These are phyloP conservation scores for Nitzschia palea DNA, from an alignment of 108 stramenopile genomes.

Conservation along the genomic window DNA sequence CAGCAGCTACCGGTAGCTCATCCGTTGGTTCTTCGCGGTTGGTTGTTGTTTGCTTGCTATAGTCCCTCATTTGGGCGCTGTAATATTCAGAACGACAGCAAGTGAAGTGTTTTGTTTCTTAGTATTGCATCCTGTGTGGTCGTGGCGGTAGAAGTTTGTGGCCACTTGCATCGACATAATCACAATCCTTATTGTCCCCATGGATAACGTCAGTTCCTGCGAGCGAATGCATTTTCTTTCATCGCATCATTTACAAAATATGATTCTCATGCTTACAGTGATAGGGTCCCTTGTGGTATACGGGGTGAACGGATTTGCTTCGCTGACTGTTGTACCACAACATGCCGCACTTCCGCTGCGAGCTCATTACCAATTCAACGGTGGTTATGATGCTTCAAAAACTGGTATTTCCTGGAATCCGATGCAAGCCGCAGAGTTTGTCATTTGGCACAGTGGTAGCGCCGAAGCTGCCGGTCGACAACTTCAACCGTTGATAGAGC, in stretches of 20 bases:
- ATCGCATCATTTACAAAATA: not conserved
- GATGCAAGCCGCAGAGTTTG: slow-evolving; percentile 31
- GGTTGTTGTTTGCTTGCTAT: too few relatives aligned
- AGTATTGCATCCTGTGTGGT: too few relatives aligned
- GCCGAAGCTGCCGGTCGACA: slow-evolving; percentile 21
- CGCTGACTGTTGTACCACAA: not conserved
- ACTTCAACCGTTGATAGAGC: slow-evolving; percentile 14
- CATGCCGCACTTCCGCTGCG: not conserved
- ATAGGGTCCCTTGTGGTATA: not conserved
- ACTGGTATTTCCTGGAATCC: slow-evolving; percentile 24
- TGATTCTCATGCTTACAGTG: not conserved
- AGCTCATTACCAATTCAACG: slow-evolving; percentile 21
- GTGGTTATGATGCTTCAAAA: slow-evolving; percentile 22
- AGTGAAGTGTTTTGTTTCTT: too few relatives aligned
- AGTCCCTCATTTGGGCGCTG: too few relatives aligned
- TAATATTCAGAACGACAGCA: too few relatives aligned
- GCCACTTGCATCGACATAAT: too few relatives aligned
- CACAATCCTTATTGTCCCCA: too few relatives aligned
- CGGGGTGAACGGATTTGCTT: too few relatives aligned
- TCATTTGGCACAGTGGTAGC: slow-evolving; percentile 13
- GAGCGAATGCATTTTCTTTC: not conserved
- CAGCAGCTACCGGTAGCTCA: too few relatives aligned
- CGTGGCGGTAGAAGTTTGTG: too few relatives aligned
- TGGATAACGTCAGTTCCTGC: too few relatives aligned
- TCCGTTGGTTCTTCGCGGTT: too few relatives aligned